Conservation (phyloP, 2,329 filamentous ascomycete species). For the Parascedosporium putredinis region DNA sequence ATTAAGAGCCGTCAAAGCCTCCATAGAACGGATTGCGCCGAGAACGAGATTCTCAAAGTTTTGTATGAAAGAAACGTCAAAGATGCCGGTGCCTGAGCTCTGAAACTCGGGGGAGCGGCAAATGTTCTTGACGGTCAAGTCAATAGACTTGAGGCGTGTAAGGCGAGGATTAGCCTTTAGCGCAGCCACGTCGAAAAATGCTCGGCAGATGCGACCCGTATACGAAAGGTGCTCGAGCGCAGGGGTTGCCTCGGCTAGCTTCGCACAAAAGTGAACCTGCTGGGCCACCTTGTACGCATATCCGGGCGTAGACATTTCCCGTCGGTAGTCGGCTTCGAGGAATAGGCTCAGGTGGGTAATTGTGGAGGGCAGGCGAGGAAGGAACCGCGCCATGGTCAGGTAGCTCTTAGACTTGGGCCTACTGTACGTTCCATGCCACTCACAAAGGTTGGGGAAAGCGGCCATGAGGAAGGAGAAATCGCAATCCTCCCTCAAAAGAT, state of each 20-base stretch:
- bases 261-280: constrained; percentile 53
- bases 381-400: constrained; percentile 51
- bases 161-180: constrained; percentile 35
- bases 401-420: constrained; percentile 68
- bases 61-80: constrained; percentile 60
- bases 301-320: constrained; percentile 48
- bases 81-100: constrained; percentile 59
- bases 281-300: constrained; percentile 51
- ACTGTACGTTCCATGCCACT: constrained; percentile 55
- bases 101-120: constrained; percentile 50
- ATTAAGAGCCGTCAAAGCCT: constrained; percentile 46
- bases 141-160: constrained; percentile 51
- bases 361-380: constrained; percentile 45
- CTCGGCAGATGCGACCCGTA: constrained; percentile 60
- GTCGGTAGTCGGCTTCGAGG: constrained; percentile 61
- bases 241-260: constrained; percentile 49
- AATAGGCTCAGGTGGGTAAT: constrained; percentile 57
- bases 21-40: constrained; percentile 50
- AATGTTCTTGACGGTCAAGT: constrained; percentile 65
- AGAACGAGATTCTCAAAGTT: constrained; percentile 61
- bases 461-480: constrained; percentile 53
- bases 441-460: constrained; percentile 54
- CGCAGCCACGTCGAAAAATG: constrained; percentile 54
- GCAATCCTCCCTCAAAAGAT: constrained; percentile 40
- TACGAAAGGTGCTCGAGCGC: constrained; percentile 59